Base-by-base conservation (phyloP, 306 rosid genomes). In the Dalbergia cultrata region DNA sequence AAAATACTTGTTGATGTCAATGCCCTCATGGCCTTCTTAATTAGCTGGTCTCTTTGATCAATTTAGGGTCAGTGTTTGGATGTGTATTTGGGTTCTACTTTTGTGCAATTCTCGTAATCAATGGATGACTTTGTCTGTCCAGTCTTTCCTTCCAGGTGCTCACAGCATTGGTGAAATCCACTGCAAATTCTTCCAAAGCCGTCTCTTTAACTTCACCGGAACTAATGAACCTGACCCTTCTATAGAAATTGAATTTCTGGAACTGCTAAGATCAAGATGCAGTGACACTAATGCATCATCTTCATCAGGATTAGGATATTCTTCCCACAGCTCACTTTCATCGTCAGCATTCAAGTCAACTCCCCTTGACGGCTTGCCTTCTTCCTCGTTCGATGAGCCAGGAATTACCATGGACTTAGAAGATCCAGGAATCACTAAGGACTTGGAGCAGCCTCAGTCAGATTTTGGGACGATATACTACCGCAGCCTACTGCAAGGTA, bases 141-240 rank as follows among this genome's bases (percentile, higher is more conserved):
- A n/a, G 19, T 69, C 75, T 75, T 57, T 26, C 53, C 14, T 37
- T 77, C 57, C 85, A 79, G 80, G 79, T 75, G 77, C 89, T 54
- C 89, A 78, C 81, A 73, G 81, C 88, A 67, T 53, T 68, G 93
- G 89, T n/a, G 71, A 64, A 74, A 65, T 81, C 74, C 77, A 75
- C 70, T 72, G 91, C 75, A 59, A 68, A 35, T 78, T 85, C 81
- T 87, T 87, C 64, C 13, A 67, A 72, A 67, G 79, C 64, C 79
- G 78, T 18, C 85, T 81, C 74, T 75, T 75, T 41, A 84, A 82
- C 80, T 84, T 88, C 64, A 67, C 6, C 1, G 85, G 85, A 35
- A 81, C 80, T 68, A 70, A 68, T 12, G 59, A 75, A 74, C 89
- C 88, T 52, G 87, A 87, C 85, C 88, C 84, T 43, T 83, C 88